A percentile compares a stretch with the other conserved stretches of the same genome.
Conservation (phyloP, 2,329 filamentous ascomycete species). For the Cladosporium sp. region DNA sequence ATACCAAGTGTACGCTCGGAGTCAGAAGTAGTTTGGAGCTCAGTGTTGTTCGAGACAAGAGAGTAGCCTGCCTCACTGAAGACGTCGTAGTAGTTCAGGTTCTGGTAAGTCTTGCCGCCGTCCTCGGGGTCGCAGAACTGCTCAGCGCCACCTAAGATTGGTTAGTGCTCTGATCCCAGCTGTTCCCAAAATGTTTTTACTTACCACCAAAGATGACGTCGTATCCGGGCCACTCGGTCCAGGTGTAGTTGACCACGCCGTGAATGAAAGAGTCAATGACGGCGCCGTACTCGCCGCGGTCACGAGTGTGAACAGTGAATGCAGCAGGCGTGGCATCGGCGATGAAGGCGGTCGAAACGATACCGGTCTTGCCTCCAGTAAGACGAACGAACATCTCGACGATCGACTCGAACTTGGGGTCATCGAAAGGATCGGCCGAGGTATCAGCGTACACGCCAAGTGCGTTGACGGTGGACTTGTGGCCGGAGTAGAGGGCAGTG, state of each 20-base stretch:
- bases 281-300: conserved; percentile 66
- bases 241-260: conserved; percentile 76
- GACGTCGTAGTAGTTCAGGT: conserved; percentile 70
- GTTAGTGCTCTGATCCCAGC: neutral
- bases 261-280: conserved; percentile 76
- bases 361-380: conserved; percentile 59
- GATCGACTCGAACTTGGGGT: conserved; percentile 84
- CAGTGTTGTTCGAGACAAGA: conserved; percentile 72
- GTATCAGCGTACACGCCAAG: conserved; percentile 81
- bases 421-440: conserved; percentile 70
- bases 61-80: conserved; percentile 73
- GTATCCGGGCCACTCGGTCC: conserved; percentile 71
- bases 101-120: conserved; percentile 63
- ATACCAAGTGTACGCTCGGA: conserved; percentile 70
- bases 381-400: conserved; percentile 74
- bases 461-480: conserved; percentile 81
- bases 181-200: neutral
- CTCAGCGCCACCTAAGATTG: conserved; percentile 63
- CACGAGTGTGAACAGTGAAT: conserved; percentile 69
- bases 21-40: conserved; percentile 59
- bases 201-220: conserved; percentile 72
- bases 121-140: conserved; percentile 63
- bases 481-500: conserved; percentile 76
- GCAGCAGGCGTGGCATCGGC: conserved; percentile 82
- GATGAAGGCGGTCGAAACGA: conserved; percentile 76